Base-by-base conservation (phyloP, 1,139 yeast genomes). In the Diutina rugosa region DNA sequence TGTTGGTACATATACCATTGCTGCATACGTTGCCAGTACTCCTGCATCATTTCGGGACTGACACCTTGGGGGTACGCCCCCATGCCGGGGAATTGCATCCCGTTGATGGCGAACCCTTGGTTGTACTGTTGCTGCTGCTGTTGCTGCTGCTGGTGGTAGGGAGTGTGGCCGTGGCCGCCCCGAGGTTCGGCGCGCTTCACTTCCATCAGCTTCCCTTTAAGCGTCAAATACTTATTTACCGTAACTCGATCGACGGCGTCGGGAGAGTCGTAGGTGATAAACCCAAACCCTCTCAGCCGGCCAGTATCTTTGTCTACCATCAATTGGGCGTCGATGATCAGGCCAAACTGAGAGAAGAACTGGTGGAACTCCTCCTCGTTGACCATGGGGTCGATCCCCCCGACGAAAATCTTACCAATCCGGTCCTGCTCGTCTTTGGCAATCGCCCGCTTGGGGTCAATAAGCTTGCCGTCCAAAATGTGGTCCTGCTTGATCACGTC, bases 251-350 rank as follows among this genome's bases (percentile, higher is more conserved):
- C 99, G 53, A 93, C 98, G 12, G 98, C 98, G 56, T 87, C 93
- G 45, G 97, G 96, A 32, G 96, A 83, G 66, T 93, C 99, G 70
- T 87, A 93, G 9, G 99, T 93, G 61, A 93, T 93, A 71, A 93
- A 93, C 0, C 99, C 99, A 70, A 93, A 93, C 35, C 99, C 99
- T 74, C 99, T 81, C 3, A 98, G 91, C 67, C 96, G 82, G 59
- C 99, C 99, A 7, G 98, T 90, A 69, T 93, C 98, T 72, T 93
- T 95, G 71, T 93, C 98, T 65, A 95, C 82, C 99, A 93, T 93
- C 62, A 93, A 80, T 71, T 93, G 98, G 54, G 98, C 97, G 72
- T 95, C 99, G 63, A 93, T 88, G 59, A 93, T 95, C 55, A 85
- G 84, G 64, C 99, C 99, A 70, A 87, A 93, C 70, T 87, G 88